A percentile compares a stretch with the other conserved stretches of the same genome.
These are phyloP conservation scores for Apiospora pterosperma DNA, from an alignment of 2,329 filamentous ascomycete species.

Conservation along the genomic window DNA sequence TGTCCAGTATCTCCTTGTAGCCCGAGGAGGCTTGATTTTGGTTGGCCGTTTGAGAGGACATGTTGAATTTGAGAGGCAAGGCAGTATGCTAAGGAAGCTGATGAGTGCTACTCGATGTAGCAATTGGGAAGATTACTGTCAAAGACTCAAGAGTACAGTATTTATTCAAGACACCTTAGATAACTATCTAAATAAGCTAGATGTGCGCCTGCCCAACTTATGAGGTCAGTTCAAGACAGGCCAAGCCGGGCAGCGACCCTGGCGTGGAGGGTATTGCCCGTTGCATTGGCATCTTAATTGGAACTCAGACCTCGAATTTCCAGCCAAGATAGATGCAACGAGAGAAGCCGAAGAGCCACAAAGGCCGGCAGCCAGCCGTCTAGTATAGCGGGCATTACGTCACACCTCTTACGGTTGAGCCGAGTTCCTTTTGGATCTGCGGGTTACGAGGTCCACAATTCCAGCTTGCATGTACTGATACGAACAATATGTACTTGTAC, in stretches of 20 bases:
- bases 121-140: background rate
- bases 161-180: background rate
- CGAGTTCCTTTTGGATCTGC: background rate
- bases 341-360: background rate
- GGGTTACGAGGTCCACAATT: background rate
- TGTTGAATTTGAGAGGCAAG: slow-evolving; percentile 6
- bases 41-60: slow-evolving; percentile 8
- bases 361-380: background rate
- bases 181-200: background rate
- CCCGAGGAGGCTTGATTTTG: slow-evolving; percentile 10
- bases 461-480: background rate
- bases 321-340: background rate
- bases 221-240: background rate
- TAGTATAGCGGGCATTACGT: background rate
- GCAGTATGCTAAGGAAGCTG: background rate
- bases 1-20: slow-evolving; percentile 41
- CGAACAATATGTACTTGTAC: too few species aligned
- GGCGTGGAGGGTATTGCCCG: background rate
- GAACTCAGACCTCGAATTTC: background rate
- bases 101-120: background rate
- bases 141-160: background rate
- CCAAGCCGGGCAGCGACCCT: background rate
- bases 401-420: background rate
- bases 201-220: background rate
- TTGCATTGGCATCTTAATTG: background rate